Conservation (phyloP, 2,329 filamentous ascomycete species). For the Xylariaceae sp. region DNA sequence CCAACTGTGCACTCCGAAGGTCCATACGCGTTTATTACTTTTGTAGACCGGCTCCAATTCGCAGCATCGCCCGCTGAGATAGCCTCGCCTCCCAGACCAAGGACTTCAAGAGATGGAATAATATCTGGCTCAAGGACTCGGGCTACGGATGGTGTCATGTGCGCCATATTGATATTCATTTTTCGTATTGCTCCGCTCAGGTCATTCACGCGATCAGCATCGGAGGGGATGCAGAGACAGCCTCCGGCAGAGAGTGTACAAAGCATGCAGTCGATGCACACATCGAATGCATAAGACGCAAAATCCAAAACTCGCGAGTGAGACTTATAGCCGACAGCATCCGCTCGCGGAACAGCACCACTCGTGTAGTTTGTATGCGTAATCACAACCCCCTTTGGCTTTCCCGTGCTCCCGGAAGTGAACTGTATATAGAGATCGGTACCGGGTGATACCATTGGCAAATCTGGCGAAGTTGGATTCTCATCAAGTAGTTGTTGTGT, state of each 20-base stretch:
- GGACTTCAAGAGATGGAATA: constrained; percentile 43
- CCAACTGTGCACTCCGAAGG: constrained; percentile 53
- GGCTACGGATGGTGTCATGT: constrained; percentile 50
- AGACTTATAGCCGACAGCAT: constrained; percentile 39
- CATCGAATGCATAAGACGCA: constrained; percentile 52
- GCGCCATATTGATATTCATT: constrained; percentile 45
- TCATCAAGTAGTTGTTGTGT: constrained; percentile 25
- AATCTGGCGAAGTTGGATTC: constrained; percentile 16
- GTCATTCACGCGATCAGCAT: constrained; percentile 50
- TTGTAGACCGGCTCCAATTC: constrained; percentile 43
- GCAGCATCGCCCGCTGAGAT: constrained; percentile 49
- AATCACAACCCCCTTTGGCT: constrained; percentile 59
- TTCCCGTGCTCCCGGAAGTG: constrained; percentile 61
- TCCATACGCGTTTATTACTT: constrained; percentile 49
- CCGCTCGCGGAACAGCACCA: constrained; percentile 40
- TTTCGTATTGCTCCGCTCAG: constrained; percentile 42
- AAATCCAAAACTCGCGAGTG: constrained; percentile 45
- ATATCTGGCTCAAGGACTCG: constrained; percentile 44
- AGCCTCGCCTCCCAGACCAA: constrained; percentile 49
- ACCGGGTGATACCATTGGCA: constrained; percentile 36
- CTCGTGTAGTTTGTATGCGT: constrained; percentile 46
- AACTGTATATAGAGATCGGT: constrained; percentile 56
- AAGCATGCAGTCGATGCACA: constrained; percentile 52
- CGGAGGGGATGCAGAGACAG: constrained; percentile 51
- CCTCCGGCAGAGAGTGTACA: constrained; percentile 49